Evolutionary conservation across 805 yeast genomes (phyloP).

Genomic region (Saturnispora ahearnii): DNA sequence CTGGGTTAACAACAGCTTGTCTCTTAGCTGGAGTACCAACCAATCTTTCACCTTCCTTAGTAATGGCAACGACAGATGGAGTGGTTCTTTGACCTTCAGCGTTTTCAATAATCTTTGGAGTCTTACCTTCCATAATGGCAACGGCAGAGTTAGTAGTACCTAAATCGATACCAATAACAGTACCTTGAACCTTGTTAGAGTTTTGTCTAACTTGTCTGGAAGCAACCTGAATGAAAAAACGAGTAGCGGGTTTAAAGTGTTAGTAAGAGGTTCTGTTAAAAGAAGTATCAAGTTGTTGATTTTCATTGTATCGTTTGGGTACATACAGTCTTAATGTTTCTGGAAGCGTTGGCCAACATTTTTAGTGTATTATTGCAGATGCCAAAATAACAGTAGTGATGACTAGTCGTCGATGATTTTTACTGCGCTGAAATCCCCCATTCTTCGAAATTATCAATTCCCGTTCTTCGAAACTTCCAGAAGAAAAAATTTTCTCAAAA

Average conservation of each 20-base stretch:
- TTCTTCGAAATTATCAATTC: neutral
- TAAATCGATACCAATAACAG: conserved; percentile 70
- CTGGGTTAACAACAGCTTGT: conserved; percentile 68
- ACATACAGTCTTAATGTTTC: conserved; percentile 28
- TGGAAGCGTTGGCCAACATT: conserved; percentile 28
- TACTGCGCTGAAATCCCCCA: neutral
- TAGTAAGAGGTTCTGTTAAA: neutral
- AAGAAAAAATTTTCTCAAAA: neutral
- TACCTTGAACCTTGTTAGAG: conserved; percentile 30
- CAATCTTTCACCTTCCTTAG: conserved; percentile 34
- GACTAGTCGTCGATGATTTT: neutral
- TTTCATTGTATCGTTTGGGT: neutral
- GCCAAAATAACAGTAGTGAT: conserved; percentile 7
- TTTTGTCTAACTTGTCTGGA: conserved; percentile 27
- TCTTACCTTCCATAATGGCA: conserved; percentile 59
- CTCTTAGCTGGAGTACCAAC: conserved; percentile 71
- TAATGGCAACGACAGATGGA: conserved; percentile 68
- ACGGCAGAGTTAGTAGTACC: conserved; percentile 88
- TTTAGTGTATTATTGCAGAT: conserved; percentile 11
- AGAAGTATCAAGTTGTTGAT: too few species aligned
- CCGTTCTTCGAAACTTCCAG: neutral
- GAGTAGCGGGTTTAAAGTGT: neutral
- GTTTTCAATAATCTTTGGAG: conserved; percentile 61
- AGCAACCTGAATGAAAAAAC: conserved; percentile 5
- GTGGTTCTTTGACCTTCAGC: conserved; percentile 75